Percentiles rank a stretch among this genome's conserved stretches.
Evolutionary conservation across 2,329 filamentous ascomycete genomes (phyloP).

Genomic region (Trichophyton simii): DNA sequence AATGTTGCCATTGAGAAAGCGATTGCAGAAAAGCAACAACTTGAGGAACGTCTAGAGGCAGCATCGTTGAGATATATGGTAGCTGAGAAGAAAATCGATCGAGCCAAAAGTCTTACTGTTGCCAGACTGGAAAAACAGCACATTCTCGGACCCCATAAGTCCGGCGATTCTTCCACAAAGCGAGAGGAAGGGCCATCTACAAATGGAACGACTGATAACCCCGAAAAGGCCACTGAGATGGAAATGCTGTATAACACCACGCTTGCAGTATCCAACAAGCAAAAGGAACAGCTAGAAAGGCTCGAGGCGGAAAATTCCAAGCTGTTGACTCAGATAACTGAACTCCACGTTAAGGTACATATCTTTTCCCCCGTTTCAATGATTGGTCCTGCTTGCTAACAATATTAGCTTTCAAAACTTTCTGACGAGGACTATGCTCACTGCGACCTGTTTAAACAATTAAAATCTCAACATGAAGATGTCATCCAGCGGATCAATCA

Average conservation of each 20-base stretch:
- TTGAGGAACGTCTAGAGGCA: conserved; percentile 75
- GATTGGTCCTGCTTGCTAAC: not conserved
- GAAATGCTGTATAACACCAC: conserved; percentile 68
- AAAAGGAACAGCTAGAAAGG: conserved; percentile 76
- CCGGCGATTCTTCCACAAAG: conserved; percentile 36
- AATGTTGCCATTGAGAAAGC: conserved; percentile 63
- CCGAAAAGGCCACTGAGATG: conserved; percentile 50
- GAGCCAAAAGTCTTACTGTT: conserved; percentile 75
- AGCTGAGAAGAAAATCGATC: conserved; percentile 87
- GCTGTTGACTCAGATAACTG: conserved; percentile 65
- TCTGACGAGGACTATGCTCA: conserved; percentile 89
- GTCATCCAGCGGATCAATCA: conserved; percentile 85
- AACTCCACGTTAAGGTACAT: conserved; percentile 48
- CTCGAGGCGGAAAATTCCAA: conserved; percentile 64
- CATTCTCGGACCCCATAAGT: conserved; percentile 48
- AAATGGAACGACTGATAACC: conserved; percentile 36
- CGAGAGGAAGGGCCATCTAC: conserved; percentile 40
- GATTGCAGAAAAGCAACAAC: conserved; percentile 64
- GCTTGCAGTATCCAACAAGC: conserved; percentile 61
- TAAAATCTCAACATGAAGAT: conserved; percentile 84
- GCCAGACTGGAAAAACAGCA: conserved; percentile 87
- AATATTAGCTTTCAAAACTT: conserved; percentile 50
- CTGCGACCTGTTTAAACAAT: conserved; percentile 83
- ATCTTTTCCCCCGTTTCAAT: not conserved
- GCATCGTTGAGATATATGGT: conserved; percentile 87